phyloP scores from a whole-genome alignment of 768 basidiomycete genomes.

The Rhodotorula sphaerocarpa region DNA sequence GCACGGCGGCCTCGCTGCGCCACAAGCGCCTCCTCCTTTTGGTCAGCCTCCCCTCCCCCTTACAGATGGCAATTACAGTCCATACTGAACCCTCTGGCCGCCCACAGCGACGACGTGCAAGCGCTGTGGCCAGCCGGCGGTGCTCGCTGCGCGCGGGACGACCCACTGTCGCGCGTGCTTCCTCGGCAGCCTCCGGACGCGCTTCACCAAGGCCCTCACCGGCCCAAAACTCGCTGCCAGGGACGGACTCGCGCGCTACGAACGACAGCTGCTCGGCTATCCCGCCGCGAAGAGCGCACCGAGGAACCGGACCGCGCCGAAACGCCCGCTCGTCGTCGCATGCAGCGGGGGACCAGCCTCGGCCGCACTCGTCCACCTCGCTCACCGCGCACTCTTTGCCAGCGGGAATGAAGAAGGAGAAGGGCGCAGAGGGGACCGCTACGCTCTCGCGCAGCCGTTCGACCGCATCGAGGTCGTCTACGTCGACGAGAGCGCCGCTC shows the following conservation, averaged over 20 bases:
- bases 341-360: background rate
- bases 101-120: too few relatives aligned
- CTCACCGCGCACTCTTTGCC: too few relatives aligned
- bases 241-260: too few relatives aligned
- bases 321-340: background rate
- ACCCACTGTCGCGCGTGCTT: background rate
- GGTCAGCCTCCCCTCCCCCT: background rate
- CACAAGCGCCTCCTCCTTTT: background rate
- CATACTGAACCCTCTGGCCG: too few relatives aligned
- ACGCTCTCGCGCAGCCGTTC: conserved; percentile 1
- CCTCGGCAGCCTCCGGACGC: background rate
- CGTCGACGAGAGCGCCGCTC: conserved; percentile 16
- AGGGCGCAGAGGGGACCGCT: background rate
- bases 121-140: too few relatives aligned
- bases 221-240: background rate
- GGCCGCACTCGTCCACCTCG: too few relatives aligned
- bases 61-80: too few relatives aligned
- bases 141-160: too few relatives aligned
- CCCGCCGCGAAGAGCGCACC: too few relatives aligned
- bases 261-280: too few relatives aligned
- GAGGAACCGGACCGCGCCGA: background rate
- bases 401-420: conserved; percentile 1
- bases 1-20: too few relatives aligned
- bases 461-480: conserved; percentile 8
- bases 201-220: background rate